phyloP scores from a whole-genome alignment of 371 early-diverging fungal genomes.

The Capillidium heterosporum region DNA sequence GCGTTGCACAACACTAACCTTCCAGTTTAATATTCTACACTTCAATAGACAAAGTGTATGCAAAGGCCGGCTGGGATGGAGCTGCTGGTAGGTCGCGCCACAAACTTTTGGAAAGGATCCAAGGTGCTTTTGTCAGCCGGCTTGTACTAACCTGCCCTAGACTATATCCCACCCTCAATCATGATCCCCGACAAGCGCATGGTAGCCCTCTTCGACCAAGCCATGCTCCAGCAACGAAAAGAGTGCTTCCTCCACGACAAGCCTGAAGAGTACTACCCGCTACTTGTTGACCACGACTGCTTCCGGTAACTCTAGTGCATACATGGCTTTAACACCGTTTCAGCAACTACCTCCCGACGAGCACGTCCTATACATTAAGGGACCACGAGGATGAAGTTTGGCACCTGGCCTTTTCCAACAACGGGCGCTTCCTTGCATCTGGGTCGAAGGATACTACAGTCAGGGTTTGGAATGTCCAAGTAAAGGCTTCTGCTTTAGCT shows the following conservation, averaged over 20 bases:
- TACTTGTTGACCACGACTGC: slow-evolving; percentile 61
- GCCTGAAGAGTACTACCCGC: slow-evolving; percentile 27
- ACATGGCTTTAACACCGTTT: background rate
- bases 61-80: slow-evolving; percentile 65
- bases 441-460: slow-evolving; percentile 75
- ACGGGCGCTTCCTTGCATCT: slow-evolving; percentile 72
- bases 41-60: slow-evolving; percentile 31
- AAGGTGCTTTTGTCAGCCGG: slow-evolving; percentile 19
- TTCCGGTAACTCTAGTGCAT: slow-evolving; percentile 26
- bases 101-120: slow-evolving; percentile 41
- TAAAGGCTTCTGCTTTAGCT: background rate
- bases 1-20: background rate
- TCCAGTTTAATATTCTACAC: slow-evolving; percentile 41
- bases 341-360: slow-evolving; percentile 22
- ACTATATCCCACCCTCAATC: slow-evolving; percentile 50
- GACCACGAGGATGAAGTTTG: slow-evolving; percentile 90
- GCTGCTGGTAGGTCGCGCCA: slow-evolving; percentile 46
- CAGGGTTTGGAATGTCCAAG: slow-evolving; percentile 60
- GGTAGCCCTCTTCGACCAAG: slow-evolving; percentile 60
- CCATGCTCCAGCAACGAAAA: slow-evolving; percentile 46
- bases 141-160: slow-evolving; percentile 13
- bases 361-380: slow-evolving; percentile 34
- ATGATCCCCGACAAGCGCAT: slow-evolving; percentile 79
- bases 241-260: slow-evolving; percentile 74
- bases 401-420: slow-evolving; percentile 77